Base-by-base conservation (phyloP, 306 rosid species). In the Malus domestica region DNA sequence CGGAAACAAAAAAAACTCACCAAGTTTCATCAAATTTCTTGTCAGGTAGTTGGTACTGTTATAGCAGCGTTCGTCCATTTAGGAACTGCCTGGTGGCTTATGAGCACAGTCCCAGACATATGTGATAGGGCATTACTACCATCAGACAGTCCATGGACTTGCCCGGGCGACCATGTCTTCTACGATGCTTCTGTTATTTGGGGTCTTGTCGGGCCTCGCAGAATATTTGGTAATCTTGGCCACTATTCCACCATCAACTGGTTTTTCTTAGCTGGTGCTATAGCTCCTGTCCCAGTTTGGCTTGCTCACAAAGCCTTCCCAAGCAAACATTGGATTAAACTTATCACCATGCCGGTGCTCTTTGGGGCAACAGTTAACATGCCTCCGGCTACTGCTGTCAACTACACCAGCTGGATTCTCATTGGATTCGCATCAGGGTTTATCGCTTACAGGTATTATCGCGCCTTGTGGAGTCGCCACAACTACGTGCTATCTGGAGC, bases 161-260 rank as follows among this genome's bases (percentile, higher is more conserved):
- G 97, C 64, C 97, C 97, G 0, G 77, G 90, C 5, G 97, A 93
- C 83, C 97, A 90, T 51, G 96, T 93, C n/a, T 93, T 93, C 88
- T 93, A 93, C 16, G 96, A 93, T 8, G 87, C 94, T 1, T 93
- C 97, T 32, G 96, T 93, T 51, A 85, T 89, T 68, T 93, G 97
- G 97, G 97, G 97, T 14, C 80, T 93, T 14, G 80, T 93, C 4
- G 96, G 96, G 3, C 94, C 97, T 1, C 87, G 83, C 20, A 82
- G 90, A 78, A 89, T 89, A 42, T 93, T 93, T n/a, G 94, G 97
- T 40, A 78, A 93, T 51, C 94, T 90, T 62, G 97, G 97, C 44
- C 76, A 81, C 70, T 93, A 93, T 80, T 79, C 91, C 0, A 84
- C 90, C 64, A 81, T 93, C 71, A 93, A 93, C 77, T 93, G 92